Percentiles rank a stretch among this genome's conserved stretches.
Evolutionary conservation across 1,139 yeast genomes (phyloP).

Genomic region (Dujonia santamariae): DNA sequence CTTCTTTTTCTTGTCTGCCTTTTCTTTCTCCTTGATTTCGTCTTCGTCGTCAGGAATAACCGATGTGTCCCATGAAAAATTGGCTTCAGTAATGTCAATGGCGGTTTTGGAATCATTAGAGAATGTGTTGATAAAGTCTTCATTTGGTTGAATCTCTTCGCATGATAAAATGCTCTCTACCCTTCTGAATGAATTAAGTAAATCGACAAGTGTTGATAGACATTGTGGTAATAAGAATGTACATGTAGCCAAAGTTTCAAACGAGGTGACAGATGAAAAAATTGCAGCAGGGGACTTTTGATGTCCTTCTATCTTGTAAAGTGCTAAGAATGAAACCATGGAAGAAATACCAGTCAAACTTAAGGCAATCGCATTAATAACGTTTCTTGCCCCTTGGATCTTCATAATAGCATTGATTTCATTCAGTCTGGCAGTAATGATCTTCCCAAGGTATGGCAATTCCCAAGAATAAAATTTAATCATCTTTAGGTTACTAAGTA

Average conservation of each 20-base stretch:
- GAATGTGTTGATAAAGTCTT: too few species aligned
- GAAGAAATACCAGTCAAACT: slow-evolving; percentile 12
- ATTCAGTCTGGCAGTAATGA: slow-evolving; percentile 7
- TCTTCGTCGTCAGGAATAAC: slow-evolving; percentile 9
- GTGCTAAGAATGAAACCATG: slow-evolving; percentile 13
- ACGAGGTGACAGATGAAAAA: slow-evolving; percentile 15
- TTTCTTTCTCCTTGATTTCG: slow-evolving; percentile 5
- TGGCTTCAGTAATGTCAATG: slow-evolving; percentile 17
- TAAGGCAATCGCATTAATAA: slow-evolving; percentile 12
- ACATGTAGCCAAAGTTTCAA: slow-evolving; percentile 11
- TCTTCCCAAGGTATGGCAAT: slow-evolving; percentile 12
- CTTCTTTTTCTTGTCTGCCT: slow-evolving; percentile 1
- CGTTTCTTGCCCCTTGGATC: slow-evolving; percentile 12
- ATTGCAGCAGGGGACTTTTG: slow-evolving; percentile 13
- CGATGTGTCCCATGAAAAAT: slow-evolving; percentile 20
- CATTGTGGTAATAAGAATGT: slow-evolving; percentile 14
- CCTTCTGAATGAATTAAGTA: slow-evolving; percentile 12
- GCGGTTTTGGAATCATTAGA: slow-evolving; percentile 12
- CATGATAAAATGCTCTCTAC: slow-evolving; percentile 4
- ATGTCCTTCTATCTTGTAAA: slow-evolving; percentile 11
- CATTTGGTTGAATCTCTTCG: slow-evolving; percentile 3
- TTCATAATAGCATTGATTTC: slow-evolving; percentile 11
- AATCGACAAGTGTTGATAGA: slow-evolving; percentile 12
- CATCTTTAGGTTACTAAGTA: slow-evolving; percentile 56
- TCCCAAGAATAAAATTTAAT: slow-evolving; percentile 53